Evolutionary conservation across 129 eudicot species (phyloP).

Genomic region (Pittosporum tobira): DNA sequence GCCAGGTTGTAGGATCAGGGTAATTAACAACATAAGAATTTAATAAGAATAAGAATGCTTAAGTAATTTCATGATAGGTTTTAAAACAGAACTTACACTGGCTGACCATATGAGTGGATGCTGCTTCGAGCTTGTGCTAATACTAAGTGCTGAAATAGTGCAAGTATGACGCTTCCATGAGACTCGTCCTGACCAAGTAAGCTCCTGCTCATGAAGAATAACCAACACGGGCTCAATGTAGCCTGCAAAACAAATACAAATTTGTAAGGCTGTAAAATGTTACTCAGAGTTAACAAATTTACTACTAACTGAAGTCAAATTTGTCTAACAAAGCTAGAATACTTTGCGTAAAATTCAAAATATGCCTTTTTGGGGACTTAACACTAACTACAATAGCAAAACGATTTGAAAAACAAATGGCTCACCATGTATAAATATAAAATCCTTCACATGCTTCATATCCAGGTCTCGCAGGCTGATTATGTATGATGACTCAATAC

Average conservation of each 20-base stretch:
- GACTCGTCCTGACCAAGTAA: slow-evolving; percentile 97
- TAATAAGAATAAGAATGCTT: not conserved
- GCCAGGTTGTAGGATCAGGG: not conserved
- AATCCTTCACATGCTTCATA: slow-evolving; percentile 88
- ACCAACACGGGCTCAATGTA: slow-evolving; percentile 96
- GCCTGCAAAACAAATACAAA: slow-evolving; percentile 35
- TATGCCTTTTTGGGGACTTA: too few relatives aligned
- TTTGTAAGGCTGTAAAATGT: not conserved
- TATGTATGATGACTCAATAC: slow-evolving; percentile 71
- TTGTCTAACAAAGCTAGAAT: not conserved
- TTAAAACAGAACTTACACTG: slow-evolving; percentile 40
- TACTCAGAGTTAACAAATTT: slow-evolving; percentile 3
- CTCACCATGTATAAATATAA: slow-evolving; percentile 72
- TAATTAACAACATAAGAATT: too few relatives aligned
- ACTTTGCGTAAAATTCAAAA: not conserved
- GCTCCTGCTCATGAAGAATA: slow-evolving; percentile 88
- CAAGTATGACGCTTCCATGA: slow-evolving; percentile 95
- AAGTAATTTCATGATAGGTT: not conserved
- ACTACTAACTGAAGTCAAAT: too few relatives aligned
- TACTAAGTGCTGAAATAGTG: slow-evolving; percentile 77
- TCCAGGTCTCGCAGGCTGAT: slow-evolving; percentile 68
- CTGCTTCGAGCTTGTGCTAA: slow-evolving; percentile 87
- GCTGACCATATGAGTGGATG: slow-evolving; percentile 99
- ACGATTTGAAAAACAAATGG: not conserved
- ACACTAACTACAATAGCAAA: not conserved